Percentiles rank a stretch among this genome's conserved stretches.
These are phyloP conservation scores for Triglochin maritima DNA, from an alignment of 106 monocot genomes.

Conservation along the genomic window DNA sequence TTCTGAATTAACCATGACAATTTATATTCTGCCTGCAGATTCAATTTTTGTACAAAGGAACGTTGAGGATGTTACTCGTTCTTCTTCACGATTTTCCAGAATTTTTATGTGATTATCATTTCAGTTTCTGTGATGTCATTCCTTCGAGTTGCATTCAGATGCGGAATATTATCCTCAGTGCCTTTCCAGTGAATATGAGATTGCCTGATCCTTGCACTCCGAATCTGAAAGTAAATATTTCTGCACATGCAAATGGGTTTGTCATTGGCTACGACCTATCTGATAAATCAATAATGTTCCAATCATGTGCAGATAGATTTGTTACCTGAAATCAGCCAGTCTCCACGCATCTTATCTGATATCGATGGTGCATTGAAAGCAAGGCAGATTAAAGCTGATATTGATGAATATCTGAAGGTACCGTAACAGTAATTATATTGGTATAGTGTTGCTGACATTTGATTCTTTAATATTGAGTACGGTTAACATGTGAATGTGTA, in stretches of 20 bases:
- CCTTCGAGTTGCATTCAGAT: conserved; percentile 92
- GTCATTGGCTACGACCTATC: too few species aligned
- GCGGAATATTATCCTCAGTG: conserved; percentile 98
- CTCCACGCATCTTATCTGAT: conserved; percentile 85
- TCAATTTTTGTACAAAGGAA: conserved; percentile 76
- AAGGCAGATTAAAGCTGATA: conserved; percentile 67
- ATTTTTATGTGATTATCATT: conserved; percentile 94
- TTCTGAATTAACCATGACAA: background rate
- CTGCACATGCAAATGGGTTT: too few species aligned
- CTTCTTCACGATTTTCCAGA: conserved; percentile 96
- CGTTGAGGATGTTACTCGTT: conserved; percentile 79
- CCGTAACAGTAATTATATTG: background rate
- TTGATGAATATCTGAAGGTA: conserved; percentile 96
- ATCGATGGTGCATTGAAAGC: conserved; percentile 71
- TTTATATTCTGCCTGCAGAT: conserved; percentile 27
- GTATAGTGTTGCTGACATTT: background rate
- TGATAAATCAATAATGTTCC: too few species aligned
- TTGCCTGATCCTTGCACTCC: conserved; percentile 93
- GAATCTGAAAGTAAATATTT: conserved; percentile 60
- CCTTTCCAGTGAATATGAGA: conserved; percentile 92
- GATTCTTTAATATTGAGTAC: background rate
- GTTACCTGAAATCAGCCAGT: conserved; percentile 63
- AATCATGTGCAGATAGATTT: conserved; percentile 65
- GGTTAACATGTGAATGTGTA: background rate
- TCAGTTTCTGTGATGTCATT: conserved; percentile 97